A percentile compares a stretch with the other conserved stretches of the same genome.
phyloP scores from a whole-genome alignment of 345 rosid genomes.

The Euphorbia tirucalli region DNA sequence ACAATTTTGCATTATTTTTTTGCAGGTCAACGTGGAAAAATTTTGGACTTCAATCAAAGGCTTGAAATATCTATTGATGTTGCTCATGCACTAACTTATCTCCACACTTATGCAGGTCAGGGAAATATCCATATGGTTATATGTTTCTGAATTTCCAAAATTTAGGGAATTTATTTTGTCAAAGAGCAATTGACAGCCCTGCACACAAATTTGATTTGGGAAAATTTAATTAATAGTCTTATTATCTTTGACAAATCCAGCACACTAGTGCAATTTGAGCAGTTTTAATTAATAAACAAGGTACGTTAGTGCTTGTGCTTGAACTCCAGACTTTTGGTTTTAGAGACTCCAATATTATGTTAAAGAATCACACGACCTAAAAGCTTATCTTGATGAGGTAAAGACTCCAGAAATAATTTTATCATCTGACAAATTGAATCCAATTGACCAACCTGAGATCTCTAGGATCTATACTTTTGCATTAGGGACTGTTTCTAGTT shows the following conservation, averaged over 20 bases:
- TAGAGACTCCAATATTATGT: too few species aligned
- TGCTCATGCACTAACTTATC: constrained; percentile 93
- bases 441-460: not conserved
- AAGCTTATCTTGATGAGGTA: too few species aligned
- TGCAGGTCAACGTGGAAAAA: constrained; percentile 63
- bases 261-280: too few species aligned
- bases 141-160: constrained; percentile 5
- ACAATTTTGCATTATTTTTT: constrained; percentile 8
- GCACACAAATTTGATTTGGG: too few species aligned
- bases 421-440: not conserved
- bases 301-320: too few species aligned
- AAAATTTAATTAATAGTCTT: too few species aligned
- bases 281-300: too few species aligned
- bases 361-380: too few species aligned
- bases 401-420: too few species aligned
- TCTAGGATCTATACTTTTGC: not conserved
- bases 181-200: too few species aligned
- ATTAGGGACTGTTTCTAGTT: not conserved
- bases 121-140: not conserved
- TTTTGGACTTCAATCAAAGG: constrained; percentile 84
- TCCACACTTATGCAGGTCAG: constrained; percentile 85
- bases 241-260: too few species aligned
- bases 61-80: constrained; percentile 90
- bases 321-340: too few species aligned
- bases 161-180: not conserved